phyloP scores from a whole-genome alignment of 2,329 filamentous ascomycete species.

The Sarocladium oryzae region DNA sequence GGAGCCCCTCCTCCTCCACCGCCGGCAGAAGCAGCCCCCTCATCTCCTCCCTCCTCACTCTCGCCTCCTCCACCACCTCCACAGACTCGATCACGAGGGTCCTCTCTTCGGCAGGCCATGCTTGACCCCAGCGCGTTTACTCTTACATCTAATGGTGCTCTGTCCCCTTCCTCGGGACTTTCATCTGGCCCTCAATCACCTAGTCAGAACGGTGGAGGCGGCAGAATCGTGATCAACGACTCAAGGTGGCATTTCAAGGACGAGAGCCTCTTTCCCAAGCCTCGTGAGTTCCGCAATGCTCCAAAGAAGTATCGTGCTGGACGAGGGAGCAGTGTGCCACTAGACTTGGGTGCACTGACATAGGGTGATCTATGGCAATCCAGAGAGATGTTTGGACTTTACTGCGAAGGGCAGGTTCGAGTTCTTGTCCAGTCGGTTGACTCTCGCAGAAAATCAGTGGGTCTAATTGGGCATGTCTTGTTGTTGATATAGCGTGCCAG shows the following conservation, averaged over 20 bases:
- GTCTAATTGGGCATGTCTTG: no score
- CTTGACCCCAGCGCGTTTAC: conserved; percentile 74
- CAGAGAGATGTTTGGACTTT: no score
- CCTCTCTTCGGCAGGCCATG: conserved; percentile 52
- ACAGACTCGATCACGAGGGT: conserved; percentile 32
- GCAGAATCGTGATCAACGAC: conserved; percentile 62
- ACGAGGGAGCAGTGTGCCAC: conserved; percentile 84
- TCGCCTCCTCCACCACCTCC: conserved; percentile 29
- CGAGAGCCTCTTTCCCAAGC: conserved; percentile 76
- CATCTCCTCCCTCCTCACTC: conserved; percentile 29
- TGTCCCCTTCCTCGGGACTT: conserved; percentile 36
- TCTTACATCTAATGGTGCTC: conserved; percentile 55
- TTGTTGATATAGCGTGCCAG: no score
- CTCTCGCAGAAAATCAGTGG: no score
- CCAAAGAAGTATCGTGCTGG: conserved; percentile 80
- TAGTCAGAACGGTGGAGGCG: conserved; percentile 20
- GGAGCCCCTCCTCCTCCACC: conserved; percentile 30
- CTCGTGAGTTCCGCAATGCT: conserved; percentile 70
- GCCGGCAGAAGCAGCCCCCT: conserved; percentile 27
- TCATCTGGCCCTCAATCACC: conserved; percentile 30
- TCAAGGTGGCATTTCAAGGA: conserved; percentile 80
- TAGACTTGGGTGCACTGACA: conserved; percentile 63
- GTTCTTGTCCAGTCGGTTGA: no score
- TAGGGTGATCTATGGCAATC: neutral
- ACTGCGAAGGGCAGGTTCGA: no score